Percentiles rank a stretch among this genome's conserved stretches.
phyloP scores from a whole-genome alignment of 208 protist genomes.

The Leishmania mexicana region DNA sequence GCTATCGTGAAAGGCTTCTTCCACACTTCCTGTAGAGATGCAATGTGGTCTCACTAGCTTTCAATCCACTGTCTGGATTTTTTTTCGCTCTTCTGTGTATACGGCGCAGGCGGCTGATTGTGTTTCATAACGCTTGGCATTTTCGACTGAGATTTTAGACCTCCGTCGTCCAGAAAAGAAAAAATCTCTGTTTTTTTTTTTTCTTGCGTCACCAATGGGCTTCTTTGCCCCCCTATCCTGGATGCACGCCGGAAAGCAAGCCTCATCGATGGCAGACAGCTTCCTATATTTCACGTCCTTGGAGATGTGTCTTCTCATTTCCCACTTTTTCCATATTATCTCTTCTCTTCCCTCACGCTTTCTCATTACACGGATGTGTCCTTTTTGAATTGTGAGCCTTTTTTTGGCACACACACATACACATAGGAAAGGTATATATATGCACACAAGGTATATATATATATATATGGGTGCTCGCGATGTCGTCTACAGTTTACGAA shows the following conservation, averaged over 20 bases:
- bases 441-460: too few species aligned
- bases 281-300: neutral
- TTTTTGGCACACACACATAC: neutral
- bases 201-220: neutral
- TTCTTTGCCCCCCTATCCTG: neutral
- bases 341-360: neutral
- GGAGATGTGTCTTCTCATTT: neutral
- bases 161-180: slow-evolving; percentile 2
- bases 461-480: slow-evolving; percentile 1
- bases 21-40: neutral
- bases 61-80: slow-evolving; percentile 3
- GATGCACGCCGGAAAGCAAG: neutral
- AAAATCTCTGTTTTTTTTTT: slow-evolving; percentile 10
- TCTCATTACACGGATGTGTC: neutral
- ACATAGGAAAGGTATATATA: neutral
- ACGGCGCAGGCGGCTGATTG: neutral
- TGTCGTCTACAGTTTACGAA: slow-evolving; percentile 24
- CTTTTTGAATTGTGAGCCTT: neutral
- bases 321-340: neutral
- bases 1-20: neutral
- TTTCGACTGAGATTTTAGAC: neutral
- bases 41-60: neutral
- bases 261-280: neutral
- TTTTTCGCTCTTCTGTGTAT: slow-evolving; percentile 5
- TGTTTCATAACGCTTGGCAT: neutral